Percentiles rank a stretch among this genome's conserved stretches.
Evolutionary conservation across 345 rosid genomes (phyloP).

Genomic region (Brassica cretica): DNA sequence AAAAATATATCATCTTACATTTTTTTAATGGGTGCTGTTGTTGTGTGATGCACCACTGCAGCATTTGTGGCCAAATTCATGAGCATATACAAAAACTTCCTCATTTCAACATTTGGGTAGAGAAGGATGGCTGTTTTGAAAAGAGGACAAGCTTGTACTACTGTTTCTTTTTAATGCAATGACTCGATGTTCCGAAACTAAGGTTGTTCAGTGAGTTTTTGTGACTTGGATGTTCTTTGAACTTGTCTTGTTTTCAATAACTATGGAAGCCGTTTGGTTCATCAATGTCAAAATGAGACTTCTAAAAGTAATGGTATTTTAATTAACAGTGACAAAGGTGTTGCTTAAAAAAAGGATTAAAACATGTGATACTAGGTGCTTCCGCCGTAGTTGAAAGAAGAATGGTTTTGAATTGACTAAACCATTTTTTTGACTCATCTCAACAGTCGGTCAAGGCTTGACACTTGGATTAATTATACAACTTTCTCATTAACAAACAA

Average conservation of each 20-base stretch:
- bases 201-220: too few species aligned
- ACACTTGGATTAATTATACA: background rate
- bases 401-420: background rate
- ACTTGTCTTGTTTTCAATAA: too few species aligned
- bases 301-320: too few species aligned
- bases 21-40: background rate
- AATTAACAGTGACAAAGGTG: too few species aligned
- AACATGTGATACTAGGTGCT: background rate
- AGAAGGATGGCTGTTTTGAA: background rate
- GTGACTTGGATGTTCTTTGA: too few species aligned
- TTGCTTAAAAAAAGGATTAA: too few species aligned
- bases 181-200: too few species aligned
- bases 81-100: conserved; percentile 88
- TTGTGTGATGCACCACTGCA: conserved; percentile 39
- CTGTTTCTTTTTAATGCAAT: too few species aligned
- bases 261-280: too few species aligned
- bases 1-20: background rate
- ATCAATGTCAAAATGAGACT: too few species aligned
- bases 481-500: too few species aligned
- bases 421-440: background rate
- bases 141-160: too few species aligned
- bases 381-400: background rate
- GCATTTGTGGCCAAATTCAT: conserved; percentile 94
- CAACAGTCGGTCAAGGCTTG: background rate
- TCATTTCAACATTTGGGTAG: conserved; percentile 77